Evolutionary conservation across 1,284 basidiomycete genomes (phyloP), one percentile per base, ranked within the genome.

Genomic region (Trichosporon ovoides): DNA sequence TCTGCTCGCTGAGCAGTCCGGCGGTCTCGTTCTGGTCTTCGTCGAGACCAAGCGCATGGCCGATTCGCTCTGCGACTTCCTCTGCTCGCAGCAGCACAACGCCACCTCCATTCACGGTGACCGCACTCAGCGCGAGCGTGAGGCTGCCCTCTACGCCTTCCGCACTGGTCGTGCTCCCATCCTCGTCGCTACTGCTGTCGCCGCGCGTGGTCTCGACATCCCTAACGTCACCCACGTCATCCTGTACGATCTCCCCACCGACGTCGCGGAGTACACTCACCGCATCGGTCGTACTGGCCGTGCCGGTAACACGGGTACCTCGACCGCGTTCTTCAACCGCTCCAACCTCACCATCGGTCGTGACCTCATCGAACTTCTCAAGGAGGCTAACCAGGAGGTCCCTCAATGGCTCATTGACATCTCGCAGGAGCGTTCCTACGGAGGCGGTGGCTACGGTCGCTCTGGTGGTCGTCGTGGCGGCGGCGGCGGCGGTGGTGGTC

Each of bases 31-130:
- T 22, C 85, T 99, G 52, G 88, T 99, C 72, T 99, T 99, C 76
- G 95, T 98, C 62, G 95, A 99, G 84, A 99, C 96, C 55, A 98
- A 98, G 82, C 86, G 94, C 67, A 98, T 97, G 93, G 95, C 96
- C 52, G 95, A 98, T 74, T 90, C 90, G 85, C 84, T 99, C 22
- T 95, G 92, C 72, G 94, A 97, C 78, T 99, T 96, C 84, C 83
- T 99, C 62, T 86, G 93, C 79, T 76, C 80, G 62, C 88, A 91
- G 78, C 81, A 84, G 69, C 85, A 97, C 68, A 86, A 87, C 38
- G 90, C 96, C 31, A 98, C 95, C 11, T 96, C 94, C 36, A 99
- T 98, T 65, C 95, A 99, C 78, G 95, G 96, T 63, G 95, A 99
- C 75, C 88, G 96, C 66, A 90, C 92, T 18, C 95, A 99, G 78